Conservation (phyloP, 495 filamentous ascomycete species). For the Podospora sp. region DNA sequence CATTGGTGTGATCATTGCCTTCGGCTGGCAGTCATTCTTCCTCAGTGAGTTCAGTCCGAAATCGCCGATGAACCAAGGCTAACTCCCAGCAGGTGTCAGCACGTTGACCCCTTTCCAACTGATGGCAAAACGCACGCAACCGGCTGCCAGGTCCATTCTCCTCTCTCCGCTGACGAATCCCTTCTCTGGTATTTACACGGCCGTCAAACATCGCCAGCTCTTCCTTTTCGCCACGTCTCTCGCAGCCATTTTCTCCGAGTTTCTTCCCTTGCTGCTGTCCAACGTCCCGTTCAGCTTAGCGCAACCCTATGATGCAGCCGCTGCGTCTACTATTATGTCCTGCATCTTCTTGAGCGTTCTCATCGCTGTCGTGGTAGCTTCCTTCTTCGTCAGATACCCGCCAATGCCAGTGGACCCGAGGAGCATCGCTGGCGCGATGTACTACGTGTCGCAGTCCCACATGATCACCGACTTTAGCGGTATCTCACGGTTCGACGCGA, state of each 20-base stretch:
- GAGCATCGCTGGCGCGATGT: constrained; percentile 37
- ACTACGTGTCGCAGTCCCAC: constrained; percentile 35
- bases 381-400: constrained; percentile 37
- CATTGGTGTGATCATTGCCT: constrained; percentile 37
- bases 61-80: background rate
- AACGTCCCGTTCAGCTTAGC: constrained; percentile 41
- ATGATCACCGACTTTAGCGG: constrained; percentile 34
- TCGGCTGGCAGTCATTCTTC: constrained; percentile 41
- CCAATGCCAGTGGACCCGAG: constrained; percentile 42
- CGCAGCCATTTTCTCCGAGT: constrained; percentile 36
- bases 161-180: constrained; percentile 35
- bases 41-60: constrained; percentile 25
- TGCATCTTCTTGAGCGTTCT: constrained; percentile 28
- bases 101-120: constrained; percentile 33
- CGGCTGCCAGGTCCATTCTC: constrained; percentile 32
- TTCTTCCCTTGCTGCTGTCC: constrained; percentile 37
- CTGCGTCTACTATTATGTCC: constrained; percentile 31
- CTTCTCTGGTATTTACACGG: constrained; percentile 37
- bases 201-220: constrained; percentile 27
- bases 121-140: constrained; percentile 28
- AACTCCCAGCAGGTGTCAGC: constrained; percentile 35
- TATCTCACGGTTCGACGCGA: constrained; percentile 26
- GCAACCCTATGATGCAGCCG: constrained; percentile 31
- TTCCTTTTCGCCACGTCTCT: constrained; percentile 30
- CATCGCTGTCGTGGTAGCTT: constrained; percentile 29